These are phyloP conservation scores for Oryza officinalis DNA, from an alignment of 176 grass and related monocot species.

Conservation along the genomic window DNA sequence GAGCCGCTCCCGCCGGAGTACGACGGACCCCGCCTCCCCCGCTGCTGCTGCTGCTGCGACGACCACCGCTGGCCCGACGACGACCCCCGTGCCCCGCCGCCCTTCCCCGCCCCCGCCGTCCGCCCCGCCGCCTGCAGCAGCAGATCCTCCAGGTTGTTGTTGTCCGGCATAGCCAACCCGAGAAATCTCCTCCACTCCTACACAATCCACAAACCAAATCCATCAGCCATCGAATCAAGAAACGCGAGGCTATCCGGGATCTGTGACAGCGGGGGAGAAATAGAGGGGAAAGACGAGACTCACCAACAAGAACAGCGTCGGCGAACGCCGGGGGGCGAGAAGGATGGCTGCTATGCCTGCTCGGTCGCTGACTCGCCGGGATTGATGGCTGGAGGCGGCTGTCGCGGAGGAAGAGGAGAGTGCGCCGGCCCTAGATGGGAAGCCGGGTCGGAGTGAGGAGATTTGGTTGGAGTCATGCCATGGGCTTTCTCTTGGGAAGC, in stretches of 20 bases:
- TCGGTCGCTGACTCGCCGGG: not conserved
- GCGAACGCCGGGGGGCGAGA: not conserved
- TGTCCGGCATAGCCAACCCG: constrained; percentile 41
- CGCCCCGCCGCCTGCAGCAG: constrained; percentile 84
- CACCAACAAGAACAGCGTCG: not conserved
- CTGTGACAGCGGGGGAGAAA: not conserved
- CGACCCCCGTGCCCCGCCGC: constrained; percentile 23
- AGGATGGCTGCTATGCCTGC: not conserved
- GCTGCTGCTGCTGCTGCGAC: constrained; percentile 16
- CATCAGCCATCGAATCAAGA: not conserved
- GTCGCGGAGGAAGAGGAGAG: not conserved
- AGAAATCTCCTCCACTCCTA: not conserved
- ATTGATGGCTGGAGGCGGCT: not conserved
- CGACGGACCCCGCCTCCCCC: constrained; percentile 23
- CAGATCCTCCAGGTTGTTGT: constrained; percentile 58
- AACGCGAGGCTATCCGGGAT: constrained; percentile 6
- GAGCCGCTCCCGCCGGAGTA: constrained; percentile 63
- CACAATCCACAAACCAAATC: not conserved
- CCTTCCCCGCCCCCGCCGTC: constrained; percentile 36
- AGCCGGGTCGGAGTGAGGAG: not conserved
- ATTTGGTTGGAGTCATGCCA: not conserved
- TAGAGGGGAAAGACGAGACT: not conserved
- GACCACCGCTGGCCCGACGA: constrained; percentile 41
- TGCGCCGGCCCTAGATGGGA: constrained; percentile 24
- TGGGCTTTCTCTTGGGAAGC: not conserved